Percentiles rank a stretch among this genome's conserved stretches.
Conservation (phyloP, 805 yeast species). For the Candida rishiriensis region DNA sequence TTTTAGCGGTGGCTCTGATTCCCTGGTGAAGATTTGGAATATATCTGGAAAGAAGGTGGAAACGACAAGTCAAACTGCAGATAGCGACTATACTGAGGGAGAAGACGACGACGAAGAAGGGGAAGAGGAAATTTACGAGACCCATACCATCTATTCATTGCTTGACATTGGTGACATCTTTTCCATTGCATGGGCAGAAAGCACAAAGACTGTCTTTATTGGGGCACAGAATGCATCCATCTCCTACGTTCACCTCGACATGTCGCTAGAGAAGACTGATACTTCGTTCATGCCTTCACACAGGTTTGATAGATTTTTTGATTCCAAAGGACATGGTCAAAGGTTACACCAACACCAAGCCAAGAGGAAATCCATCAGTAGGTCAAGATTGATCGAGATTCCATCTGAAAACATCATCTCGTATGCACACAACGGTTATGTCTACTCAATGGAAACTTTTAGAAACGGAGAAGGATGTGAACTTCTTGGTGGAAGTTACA, state of each 20-base stretch:
- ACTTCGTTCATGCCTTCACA: conserved; percentile 50
- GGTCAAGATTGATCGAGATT: conserved; percentile 54
- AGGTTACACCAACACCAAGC: conserved; percentile 13
- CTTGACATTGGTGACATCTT: conserved; percentile 93
- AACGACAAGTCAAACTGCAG: not conserved
- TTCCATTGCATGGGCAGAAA: conserved; percentile 66
- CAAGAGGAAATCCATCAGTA: conserved; percentile 15
- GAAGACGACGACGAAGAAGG: not conserved
- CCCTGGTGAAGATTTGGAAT: conserved; percentile 83
- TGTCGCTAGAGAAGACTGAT: conserved; percentile 21
- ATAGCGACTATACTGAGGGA: conserved; percentile 1
- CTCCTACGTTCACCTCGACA: conserved; percentile 55
- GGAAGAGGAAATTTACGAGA: conserved; percentile 12
- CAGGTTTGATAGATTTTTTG: conserved; percentile 81
- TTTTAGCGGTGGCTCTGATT: conserved; percentile 87
- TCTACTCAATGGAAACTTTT: conserved; percentile 58
- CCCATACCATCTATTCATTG: conserved; percentile 76
- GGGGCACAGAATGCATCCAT: conserved; percentile 94
- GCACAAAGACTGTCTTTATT: conserved; percentile 58
- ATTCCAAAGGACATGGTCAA: conserved; percentile 76
- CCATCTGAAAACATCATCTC: conserved; percentile 60
- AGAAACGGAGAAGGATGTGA: conserved; percentile 16
- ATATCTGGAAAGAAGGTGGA: conserved; percentile 32
- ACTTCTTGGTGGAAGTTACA: conserved; percentile 18
- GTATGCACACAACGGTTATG: conserved; percentile 91